Evolutionary conservation across 805 yeast species (phyloP).

Genomic region (Alloascoidea hylecoeti): DNA sequence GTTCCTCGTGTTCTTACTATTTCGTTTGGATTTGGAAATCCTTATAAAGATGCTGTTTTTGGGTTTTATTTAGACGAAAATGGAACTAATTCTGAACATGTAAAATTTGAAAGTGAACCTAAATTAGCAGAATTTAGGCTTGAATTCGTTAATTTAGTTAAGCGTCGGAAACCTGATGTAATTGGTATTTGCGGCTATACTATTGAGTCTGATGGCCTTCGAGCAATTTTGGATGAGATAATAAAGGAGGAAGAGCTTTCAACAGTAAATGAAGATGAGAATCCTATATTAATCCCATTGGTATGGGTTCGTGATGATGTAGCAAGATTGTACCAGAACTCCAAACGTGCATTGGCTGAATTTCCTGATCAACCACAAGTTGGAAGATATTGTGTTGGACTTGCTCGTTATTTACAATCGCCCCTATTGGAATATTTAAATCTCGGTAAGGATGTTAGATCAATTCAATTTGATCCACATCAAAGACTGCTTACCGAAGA

Average conservation of each 20-base stretch:
- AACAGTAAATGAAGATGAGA: slow-evolving; percentile 18
- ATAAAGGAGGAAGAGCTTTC: slow-evolving; percentile 39
- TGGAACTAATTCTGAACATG: slow-evolving; percentile 63
- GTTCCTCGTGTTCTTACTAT: slow-evolving; percentile 73
- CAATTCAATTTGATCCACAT: slow-evolving; percentile 49
- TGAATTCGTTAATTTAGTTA: slow-evolving; percentile 44
- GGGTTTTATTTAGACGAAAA: slow-evolving; percentile 68
- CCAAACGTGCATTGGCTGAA: slow-evolving; percentile 61
- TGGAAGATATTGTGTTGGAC: slow-evolving; percentile 72
- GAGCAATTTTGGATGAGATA: slow-evolving; percentile 34
- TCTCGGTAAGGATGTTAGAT: slow-evolving; percentile 56
- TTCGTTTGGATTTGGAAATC: slow-evolving; percentile 77
- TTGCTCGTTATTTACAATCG: slow-evolving; percentile 84
- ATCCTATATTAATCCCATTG: slow-evolving; percentile 46
- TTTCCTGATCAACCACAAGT: slow-evolving; percentile 75
- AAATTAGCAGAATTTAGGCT: slow-evolving; percentile 50
- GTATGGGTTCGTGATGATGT: slow-evolving; percentile 89
- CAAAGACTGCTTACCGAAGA: slow-evolving; percentile 63
- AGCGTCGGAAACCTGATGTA: slow-evolving; percentile 69
- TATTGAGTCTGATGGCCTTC: slow-evolving; percentile 51
- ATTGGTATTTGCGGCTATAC: slow-evolving; percentile 83
- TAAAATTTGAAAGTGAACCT: slow-evolving; percentile 71
- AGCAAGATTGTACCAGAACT: slow-evolving; percentile 75
- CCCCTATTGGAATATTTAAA: slow-evolving; percentile 84
- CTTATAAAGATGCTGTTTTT: slow-evolving; percentile 70